A percentile compares a stretch with the other conserved stretches of the same genome.
These are phyloP conservation scores for Pseudofabraea citricarpa DNA, from an alignment of 2,329 filamentous ascomycete species.

Conservation along the genomic window DNA sequence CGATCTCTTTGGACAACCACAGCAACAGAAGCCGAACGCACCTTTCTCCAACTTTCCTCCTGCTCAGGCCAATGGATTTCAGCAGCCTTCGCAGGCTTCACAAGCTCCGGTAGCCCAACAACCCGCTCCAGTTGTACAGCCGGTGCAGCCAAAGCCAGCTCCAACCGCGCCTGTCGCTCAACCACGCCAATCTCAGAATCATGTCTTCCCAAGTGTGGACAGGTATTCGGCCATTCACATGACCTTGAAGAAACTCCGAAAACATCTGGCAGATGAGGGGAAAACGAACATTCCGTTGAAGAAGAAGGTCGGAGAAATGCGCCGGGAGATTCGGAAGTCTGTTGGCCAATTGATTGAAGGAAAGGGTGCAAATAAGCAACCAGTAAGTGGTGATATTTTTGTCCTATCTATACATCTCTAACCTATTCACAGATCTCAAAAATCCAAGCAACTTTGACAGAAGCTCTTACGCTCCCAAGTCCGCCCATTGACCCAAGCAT, in stretches of 20 bases:
- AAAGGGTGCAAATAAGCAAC: slow-evolving; percentile 54
- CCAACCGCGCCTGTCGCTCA: not conserved
- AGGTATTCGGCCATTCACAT: slow-evolving; percentile 57
- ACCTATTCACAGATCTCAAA: slow-evolving; percentile 25
- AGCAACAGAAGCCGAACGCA: not conserved
- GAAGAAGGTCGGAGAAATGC: slow-evolving; percentile 63
- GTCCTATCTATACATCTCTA: not conserved
- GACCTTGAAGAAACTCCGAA: slow-evolving; percentile 56
- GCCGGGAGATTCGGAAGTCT: slow-evolving; percentile 64
- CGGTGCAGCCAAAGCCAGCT: not conserved
- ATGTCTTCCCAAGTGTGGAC: slow-evolving; percentile 29
- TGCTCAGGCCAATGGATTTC: slow-evolving; percentile 1
- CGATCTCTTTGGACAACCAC: not conserved
- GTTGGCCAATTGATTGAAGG: slow-evolving; percentile 70
- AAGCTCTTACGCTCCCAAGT: slow-evolving; percentile 46
- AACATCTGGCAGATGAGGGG: slow-evolving; percentile 47
- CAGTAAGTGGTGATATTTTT: slow-evolving; percentile 38
- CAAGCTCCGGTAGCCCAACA: slow-evolving; percentile 2
- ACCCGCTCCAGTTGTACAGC: not conserved
- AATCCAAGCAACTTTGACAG: slow-evolving; percentile 41
- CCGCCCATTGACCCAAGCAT: slow-evolving; percentile 47
- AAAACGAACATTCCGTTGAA: slow-evolving; percentile 56
- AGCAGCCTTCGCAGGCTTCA: not conserved
- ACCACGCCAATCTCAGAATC: slow-evolving; percentile 1
- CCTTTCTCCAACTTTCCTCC: not conserved